A percentile compares a stretch with the other conserved stretches of the same genome.
Conservation (phyloP, 352 stramenopile genomes). For the Pythium folliculosum region DNA sequence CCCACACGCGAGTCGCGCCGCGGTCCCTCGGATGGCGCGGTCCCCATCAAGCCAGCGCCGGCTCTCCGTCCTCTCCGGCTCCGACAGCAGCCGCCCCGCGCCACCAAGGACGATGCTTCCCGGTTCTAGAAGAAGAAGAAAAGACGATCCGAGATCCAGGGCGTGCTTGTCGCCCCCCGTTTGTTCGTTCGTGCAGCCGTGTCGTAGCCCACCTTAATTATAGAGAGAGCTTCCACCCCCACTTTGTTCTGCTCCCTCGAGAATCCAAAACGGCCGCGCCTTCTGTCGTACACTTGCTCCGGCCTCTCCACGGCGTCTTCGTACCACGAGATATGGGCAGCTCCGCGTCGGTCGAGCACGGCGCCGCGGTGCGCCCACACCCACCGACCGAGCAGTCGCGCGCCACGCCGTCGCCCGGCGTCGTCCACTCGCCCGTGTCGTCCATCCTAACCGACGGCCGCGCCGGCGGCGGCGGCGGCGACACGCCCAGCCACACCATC, state of each 20-base stretch:
- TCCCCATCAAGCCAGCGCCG: background rate
- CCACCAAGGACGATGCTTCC: background rate
- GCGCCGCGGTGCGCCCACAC: background rate
- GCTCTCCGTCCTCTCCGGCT: background rate
- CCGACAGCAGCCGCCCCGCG: background rate
- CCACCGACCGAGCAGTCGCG: background rate
- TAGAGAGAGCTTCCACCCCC: too few relatives aligned
- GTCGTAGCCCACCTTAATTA: too few relatives aligned
- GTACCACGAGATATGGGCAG: slow-evolving; percentile 1
- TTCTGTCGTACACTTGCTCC: too few relatives aligned
- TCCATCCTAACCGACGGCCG: slow-evolving; percentile 16
- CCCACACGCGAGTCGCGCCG: background rate
- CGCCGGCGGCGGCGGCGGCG: background rate
- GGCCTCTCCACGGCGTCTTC: too few relatives aligned
- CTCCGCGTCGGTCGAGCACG: slow-evolving; percentile 12
- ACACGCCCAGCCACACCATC: background rate
- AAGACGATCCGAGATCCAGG: too few relatives aligned
- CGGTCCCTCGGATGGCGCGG: slow-evolving; percentile 1
- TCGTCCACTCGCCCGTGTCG: background rate
- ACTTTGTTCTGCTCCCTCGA: too few relatives aligned
- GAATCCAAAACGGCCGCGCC: too few relatives aligned
- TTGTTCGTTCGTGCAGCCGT: too few relatives aligned
- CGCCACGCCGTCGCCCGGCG: background rate
- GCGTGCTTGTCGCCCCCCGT: too few relatives aligned
- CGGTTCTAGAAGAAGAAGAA: background rate